Percentiles rank a stretch among this genome's conserved stretches.
phyloP scores from a whole-genome alignment of 495 filamentous ascomycete species.

The Penicillium simplicissimum region DNA sequence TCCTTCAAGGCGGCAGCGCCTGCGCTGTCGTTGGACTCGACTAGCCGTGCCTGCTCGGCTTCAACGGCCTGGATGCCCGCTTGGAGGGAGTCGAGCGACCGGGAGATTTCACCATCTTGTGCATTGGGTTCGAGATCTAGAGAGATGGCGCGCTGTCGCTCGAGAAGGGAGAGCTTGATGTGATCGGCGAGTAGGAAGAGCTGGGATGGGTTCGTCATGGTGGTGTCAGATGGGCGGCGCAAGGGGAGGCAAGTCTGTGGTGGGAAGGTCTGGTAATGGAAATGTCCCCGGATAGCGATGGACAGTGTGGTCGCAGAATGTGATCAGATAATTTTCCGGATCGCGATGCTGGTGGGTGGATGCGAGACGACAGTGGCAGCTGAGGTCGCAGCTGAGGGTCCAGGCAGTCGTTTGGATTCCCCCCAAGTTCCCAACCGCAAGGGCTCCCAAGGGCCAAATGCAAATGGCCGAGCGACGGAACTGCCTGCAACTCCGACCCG shows the following conservation, averaged over 20 bases:
- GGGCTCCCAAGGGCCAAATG: too few species aligned
- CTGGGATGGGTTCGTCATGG: conserved; percentile 59
- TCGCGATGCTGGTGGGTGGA: conserved; percentile 11
- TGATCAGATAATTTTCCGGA: conserved; percentile 8
- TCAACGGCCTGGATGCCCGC: conserved; percentile 79
- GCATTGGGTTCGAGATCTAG: conserved; percentile 81
- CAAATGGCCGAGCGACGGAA: conserved; percentile 15
- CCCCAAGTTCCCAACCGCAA: too few species aligned
- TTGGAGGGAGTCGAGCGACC: conserved; percentile 81
- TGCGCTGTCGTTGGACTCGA: conserved; percentile 58
- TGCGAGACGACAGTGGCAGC: conserved; percentile 12
- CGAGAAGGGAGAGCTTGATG: conserved; percentile 62
- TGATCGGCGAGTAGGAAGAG: conserved; percentile 57
- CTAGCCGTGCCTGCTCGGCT: conserved; percentile 61
- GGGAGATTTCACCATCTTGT: conserved; percentile 86
- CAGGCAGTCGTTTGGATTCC: conserved; percentile 2
- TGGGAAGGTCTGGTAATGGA: not conserved
- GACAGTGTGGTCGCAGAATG: conserved; percentile 8
- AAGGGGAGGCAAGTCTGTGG: conserved; percentile 1
- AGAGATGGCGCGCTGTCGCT: conserved; percentile 85
- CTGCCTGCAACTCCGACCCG: conserved; percentile 24
- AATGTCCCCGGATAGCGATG: conserved; percentile 3
- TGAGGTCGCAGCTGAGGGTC: conserved; percentile 18
- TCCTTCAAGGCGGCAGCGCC: conserved; percentile 65
- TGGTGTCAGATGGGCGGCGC: conserved; percentile 21